Conservation (phyloP, 441 rosid species). For the Corymbia citriodora region DNA sequence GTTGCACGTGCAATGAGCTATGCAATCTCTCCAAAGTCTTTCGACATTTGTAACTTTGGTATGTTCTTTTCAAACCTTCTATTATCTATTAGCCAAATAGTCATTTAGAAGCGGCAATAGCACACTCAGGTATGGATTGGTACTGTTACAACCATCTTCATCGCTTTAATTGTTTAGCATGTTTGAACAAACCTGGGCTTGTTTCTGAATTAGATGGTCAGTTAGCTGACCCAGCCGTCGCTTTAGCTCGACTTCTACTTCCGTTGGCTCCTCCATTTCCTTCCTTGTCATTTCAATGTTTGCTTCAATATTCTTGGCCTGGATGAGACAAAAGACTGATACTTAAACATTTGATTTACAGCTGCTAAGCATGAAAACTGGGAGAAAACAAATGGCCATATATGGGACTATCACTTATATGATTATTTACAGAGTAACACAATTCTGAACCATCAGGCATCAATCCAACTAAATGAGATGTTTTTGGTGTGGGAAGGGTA, state of each 20-base stretch:
- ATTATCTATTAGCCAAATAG: background rate
- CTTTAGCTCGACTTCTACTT: slow-evolving; percentile 81
- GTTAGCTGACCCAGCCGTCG: slow-evolving; percentile 85
- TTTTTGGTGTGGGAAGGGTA: background rate
- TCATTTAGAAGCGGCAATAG: background rate
- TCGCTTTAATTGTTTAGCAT: background rate
- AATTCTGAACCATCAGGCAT: background rate
- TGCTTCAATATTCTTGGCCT: slow-evolving; percentile 63
- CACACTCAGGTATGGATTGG: background rate
- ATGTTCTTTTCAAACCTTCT: background rate
- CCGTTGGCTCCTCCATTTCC: slow-evolving; percentile 85
- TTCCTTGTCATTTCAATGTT: slow-evolving; percentile 64
- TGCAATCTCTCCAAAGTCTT: background rate
- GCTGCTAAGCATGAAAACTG: background rate
- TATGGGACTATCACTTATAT: background rate
- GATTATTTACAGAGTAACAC: background rate
- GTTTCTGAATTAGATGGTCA: slow-evolving; percentile 95
- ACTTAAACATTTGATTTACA: background rate
- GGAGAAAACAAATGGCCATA: background rate
- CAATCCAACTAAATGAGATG: background rate
- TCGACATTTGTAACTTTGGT: background rate
- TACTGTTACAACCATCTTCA: background rate
- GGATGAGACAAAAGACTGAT: background rate
- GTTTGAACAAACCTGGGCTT: slow-evolving; percentile 68
- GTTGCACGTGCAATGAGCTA: background rate